Percentiles rank a stretch among this genome's conserved stretches.
Conservation (phyloP, 108 stramenopile genomes). For the Skeletonema menzelii region DNA sequence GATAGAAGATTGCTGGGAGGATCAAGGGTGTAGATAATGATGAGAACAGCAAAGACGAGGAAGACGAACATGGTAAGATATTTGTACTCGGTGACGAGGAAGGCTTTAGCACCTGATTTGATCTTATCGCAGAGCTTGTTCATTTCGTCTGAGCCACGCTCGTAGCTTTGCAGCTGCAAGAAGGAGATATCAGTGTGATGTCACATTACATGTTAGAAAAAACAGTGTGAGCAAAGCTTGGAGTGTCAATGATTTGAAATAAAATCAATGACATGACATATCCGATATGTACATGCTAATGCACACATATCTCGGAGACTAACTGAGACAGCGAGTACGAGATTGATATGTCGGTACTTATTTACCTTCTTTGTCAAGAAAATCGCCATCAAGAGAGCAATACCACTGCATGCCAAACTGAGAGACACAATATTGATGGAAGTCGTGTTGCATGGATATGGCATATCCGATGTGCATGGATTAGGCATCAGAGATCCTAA, state of each 20-base stretch:
- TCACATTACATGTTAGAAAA: neutral
- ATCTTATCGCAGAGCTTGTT: conserved; percentile 79
- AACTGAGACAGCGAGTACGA: too few species aligned
- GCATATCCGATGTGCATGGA: neutral
- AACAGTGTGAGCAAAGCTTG: neutral
- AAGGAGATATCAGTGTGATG: neutral
- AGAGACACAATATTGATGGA: conserved; percentile 53
- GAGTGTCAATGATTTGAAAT: neutral
- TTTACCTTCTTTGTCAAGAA: conserved; percentile 55
- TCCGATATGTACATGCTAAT: too few species aligned
- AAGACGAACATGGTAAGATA: conserved; percentile 82
- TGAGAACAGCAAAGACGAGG: conserved; percentile 52
- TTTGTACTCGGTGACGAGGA: conserved; percentile 91
- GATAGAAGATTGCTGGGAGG: conserved; percentile 35
- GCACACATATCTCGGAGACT: too few species aligned
- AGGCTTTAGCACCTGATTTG: conserved; percentile 88
- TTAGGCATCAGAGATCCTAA: neutral
- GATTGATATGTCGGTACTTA: neutral
- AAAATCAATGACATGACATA: neutral
- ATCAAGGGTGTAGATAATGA: conserved; percentile 58
- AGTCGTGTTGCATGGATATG: conserved; percentile 49
- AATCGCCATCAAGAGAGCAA: conserved; percentile 56
- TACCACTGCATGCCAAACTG: conserved; percentile 46
- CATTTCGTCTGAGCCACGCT: conserved; percentile 68
- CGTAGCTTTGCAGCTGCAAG: conserved; percentile 47